These are phyloP conservation scores for Cynanchum wilfordii DNA, from an alignment of 257 asterid species.

Conservation along the genomic window DNA sequence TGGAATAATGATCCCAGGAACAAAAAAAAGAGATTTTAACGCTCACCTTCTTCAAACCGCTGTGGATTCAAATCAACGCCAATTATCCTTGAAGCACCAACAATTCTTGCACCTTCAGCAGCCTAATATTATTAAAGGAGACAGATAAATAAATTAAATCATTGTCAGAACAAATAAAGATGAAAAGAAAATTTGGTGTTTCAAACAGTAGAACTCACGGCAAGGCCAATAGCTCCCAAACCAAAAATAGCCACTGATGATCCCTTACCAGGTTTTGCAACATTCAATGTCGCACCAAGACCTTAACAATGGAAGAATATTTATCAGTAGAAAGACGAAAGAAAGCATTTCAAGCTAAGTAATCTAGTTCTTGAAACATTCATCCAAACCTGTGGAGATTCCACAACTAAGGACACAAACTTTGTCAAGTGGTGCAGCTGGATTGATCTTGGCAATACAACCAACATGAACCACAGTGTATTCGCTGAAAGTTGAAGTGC, in stretches of 20 bases:
- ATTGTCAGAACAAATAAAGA: no score
- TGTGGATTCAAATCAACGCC: slow-evolving; percentile 2
- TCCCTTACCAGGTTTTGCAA: background rate
- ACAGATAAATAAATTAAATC: no score
- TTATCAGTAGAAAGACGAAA: no score
- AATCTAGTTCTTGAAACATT: no score
- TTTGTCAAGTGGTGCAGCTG: slow-evolving; percentile 6
- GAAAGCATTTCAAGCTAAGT: no score
- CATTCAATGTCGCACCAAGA: slow-evolving; percentile 11
- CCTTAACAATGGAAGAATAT: background rate
- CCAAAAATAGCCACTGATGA: slow-evolving; percentile 5
- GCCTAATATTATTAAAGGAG: background rate
- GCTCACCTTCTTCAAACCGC: background rate
- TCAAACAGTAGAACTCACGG: background rate
- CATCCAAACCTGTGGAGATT: background rate
- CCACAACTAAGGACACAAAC: slow-evolving; percentile 6
- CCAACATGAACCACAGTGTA: slow-evolving; percentile 3
- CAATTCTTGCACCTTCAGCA: slow-evolving; percentile 11
- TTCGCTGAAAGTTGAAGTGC: background rate
- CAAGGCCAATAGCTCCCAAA: slow-evolving; percentile 11
- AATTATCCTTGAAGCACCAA: slow-evolving; percentile 10
- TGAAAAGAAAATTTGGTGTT: no score
- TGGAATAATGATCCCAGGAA: no score
- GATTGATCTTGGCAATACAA: slow-evolving; percentile 2
- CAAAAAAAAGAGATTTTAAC: no score